Conservation (phyloP, 768 basidiomycete genomes). For the Termitomyces eurrhizus region DNA sequence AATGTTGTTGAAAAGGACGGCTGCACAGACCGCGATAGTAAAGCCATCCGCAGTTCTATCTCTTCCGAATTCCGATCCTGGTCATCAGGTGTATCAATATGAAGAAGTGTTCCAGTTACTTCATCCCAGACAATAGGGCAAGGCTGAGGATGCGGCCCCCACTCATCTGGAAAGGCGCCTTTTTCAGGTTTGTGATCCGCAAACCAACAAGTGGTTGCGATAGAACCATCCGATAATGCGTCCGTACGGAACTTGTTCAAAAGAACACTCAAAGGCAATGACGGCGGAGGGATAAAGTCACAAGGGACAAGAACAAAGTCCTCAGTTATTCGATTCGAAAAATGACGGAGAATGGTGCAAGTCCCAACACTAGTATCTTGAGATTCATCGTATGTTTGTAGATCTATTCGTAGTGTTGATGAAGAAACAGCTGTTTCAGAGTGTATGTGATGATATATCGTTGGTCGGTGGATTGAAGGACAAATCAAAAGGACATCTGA, state of each 20-base stretch:
- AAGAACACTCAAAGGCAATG: slow-evolving; percentile 63
- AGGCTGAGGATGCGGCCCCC: slow-evolving; percentile 45
- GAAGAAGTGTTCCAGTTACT: slow-evolving; percentile 57
- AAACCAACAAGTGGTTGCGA: slow-evolving; percentile 70
- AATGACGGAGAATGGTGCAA: slow-evolving; percentile 71
- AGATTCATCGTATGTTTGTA: slow-evolving; percentile 79
- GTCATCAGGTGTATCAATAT: slow-evolving; percentile 70
- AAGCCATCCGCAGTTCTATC: slow-evolving; percentile 67
- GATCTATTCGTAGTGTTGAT: slow-evolving; percentile 66
- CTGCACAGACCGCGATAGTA: slow-evolving; percentile 57
- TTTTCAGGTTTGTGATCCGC: slow-evolving; percentile 49
- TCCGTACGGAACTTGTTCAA: slow-evolving; percentile 84
- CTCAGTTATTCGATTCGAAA: slow-evolving; percentile 68
- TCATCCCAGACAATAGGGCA: slow-evolving; percentile 69
- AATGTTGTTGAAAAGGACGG: background rate
- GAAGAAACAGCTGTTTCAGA: slow-evolving; percentile 58
- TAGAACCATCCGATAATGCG: slow-evolving; percentile 53
- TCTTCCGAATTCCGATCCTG: slow-evolving; percentile 67
- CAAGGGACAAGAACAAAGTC: slow-evolving; percentile 92
- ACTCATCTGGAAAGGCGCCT: slow-evolving; percentile 56
- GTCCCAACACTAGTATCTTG: slow-evolving; percentile 65
- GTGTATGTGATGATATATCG: slow-evolving; percentile 81
- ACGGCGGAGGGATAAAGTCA: slow-evolving; percentile 80
- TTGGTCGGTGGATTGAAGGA: slow-evolving; percentile 67
- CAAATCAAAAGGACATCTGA: slow-evolving; percentile 86